Evolutionary conservation across 768 basidiomycete genomes (phyloP).

Genomic region (Porpolomopsis calyptriformis): DNA sequence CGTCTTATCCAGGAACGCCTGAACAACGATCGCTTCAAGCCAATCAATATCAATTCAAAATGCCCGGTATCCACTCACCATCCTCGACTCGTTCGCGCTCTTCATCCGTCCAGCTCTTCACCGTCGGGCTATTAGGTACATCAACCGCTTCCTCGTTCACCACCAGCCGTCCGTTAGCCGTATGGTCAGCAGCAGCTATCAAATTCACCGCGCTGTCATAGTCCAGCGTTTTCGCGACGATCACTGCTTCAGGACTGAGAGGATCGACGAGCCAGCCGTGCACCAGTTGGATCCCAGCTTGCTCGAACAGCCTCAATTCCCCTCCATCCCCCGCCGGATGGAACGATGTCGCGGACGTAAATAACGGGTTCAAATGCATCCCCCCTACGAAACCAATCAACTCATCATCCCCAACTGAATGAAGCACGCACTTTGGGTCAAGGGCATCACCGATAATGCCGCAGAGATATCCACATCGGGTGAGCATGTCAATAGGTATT

Average conservation of each 20-base stretch:
- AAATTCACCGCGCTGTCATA: slow-evolving; percentile 67
- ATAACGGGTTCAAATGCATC: slow-evolving; percentile 81
- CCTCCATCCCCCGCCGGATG: slow-evolving; percentile 55
- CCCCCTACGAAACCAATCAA: slow-evolving; percentile 44
- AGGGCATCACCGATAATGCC: slow-evolving; percentile 66
- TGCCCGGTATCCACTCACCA: slow-evolving; percentile 34
- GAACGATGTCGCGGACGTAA: slow-evolving; percentile 61
- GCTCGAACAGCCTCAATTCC: slow-evolving; percentile 77
- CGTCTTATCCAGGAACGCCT: slow-evolving; percentile 57
- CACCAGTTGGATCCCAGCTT: slow-evolving; percentile 68
- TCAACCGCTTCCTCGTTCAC: slow-evolving; percentile 23
- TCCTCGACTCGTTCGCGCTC: slow-evolving; percentile 57
- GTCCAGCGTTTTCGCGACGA: slow-evolving; percentile 43
- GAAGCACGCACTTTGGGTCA: slow-evolving; percentile 55
- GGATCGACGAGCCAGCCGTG: slow-evolving; percentile 89
- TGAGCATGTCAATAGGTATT: slow-evolving; percentile 57
- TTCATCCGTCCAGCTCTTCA: slow-evolving; percentile 33
- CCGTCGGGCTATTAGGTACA: slow-evolving; percentile 18
- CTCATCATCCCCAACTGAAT: background rate
- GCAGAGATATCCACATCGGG: slow-evolving; percentile 56
- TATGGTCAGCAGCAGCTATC: slow-evolving; percentile 72
- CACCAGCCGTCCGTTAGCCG: slow-evolving; percentile 54
- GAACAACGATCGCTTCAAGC: slow-evolving; percentile 50
- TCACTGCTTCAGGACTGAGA: slow-evolving; percentile 44
- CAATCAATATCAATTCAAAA: slow-evolving; percentile 2